Conservation (phyloP, 257 asterid genomes). For the Linaria vulgaris region DNA sequence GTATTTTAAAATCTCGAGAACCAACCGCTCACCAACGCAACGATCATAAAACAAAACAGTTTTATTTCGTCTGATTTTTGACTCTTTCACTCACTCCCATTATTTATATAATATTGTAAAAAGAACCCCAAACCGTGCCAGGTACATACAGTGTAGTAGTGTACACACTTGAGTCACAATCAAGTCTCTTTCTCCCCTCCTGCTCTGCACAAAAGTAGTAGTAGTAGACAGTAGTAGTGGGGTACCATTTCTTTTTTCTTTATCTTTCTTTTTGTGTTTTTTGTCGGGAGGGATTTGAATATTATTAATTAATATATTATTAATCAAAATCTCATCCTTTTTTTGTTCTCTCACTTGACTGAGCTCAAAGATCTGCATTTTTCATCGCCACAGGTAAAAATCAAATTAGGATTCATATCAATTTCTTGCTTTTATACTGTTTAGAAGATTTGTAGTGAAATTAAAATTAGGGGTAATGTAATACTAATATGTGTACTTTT, state of each 20-base stretch:
- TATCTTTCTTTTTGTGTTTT: slow-evolving; percentile 5
- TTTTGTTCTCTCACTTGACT: slow-evolving; percentile 9
- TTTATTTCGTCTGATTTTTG: too few relatives aligned
- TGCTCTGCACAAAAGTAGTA: slow-evolving; percentile 32
- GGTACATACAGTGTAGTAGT: too few relatives aligned
- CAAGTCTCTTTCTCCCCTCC: background rate
- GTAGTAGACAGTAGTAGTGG: too few relatives aligned
- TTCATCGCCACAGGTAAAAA: slow-evolving; percentile 15
- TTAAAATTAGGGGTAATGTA: too few relatives aligned
- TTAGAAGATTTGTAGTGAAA: too few relatives aligned
- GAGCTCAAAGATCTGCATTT: slow-evolving; percentile 36
- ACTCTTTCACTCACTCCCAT: background rate
- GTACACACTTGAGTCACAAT: slow-evolving; percentile 24
- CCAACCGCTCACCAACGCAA: too few relatives aligned
- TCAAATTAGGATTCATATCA: too few relatives aligned
- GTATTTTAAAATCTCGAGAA: too few relatives aligned
- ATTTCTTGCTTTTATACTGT: too few relatives aligned
- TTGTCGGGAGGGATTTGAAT: slow-evolving; percentile 39
- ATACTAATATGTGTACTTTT: slow-evolving; percentile 21
- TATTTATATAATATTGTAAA: background rate
- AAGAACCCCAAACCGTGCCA: slow-evolving; percentile 14
- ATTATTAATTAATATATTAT: slow-evolving; percentile 29
- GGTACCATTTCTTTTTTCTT: slow-evolving; percentile 40
- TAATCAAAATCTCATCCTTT: slow-evolving; percentile 24
- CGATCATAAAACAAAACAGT: too few relatives aligned